Evolutionary conservation across 371 early-diverging fungal genomes (phyloP), one percentile per base, ranked within the genome.

Genomic region (Conidiobolus coronatus): DNA sequence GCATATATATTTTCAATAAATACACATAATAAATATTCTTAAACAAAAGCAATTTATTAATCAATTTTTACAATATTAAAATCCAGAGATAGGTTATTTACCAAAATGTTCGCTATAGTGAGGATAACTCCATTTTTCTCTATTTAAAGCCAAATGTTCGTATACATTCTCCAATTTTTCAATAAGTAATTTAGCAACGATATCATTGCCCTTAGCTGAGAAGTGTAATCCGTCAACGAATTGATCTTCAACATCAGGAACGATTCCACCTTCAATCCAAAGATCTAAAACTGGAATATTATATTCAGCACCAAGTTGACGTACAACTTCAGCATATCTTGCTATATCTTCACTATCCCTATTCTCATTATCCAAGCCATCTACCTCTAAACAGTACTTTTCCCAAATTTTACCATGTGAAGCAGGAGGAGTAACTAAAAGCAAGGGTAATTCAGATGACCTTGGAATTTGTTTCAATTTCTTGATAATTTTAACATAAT

Each of bases 341-440:
- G 43, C 43, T 0, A 78, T 66, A 13, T 51, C 48, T 33, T 62
- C 62, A 3, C 57, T 54, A 11, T 53, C 55, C n/a, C 85, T 68
- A 33, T 70, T 68, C 45, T 67, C 40, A 1, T 44, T 42, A 20
- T 2, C 1, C 6, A 51, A 53, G 2, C 71, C 71, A n/a, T n/a
- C n/a, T 12, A 57, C 45, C 0, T 49, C 50, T 1, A 51, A 46
- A 18, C 69, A 66, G 2, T 53, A 50, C 33, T 56, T 55, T 1
- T 48, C 55, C 73, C 76, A 78, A n/a, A 58, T 57, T 0, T 35
- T 48, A 48, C 75, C 75, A 43, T 77, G 70, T 12, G 82, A 18
- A 0, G 80, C 73, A 9, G 86, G 83, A 12, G 83, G 86, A 1
- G 84, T 75, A 37, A 89, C 68, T 23, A 86, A 46, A 8, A 89